These are phyloP conservation scores for Ophiocordyceps camponoti-floridani DNA, from an alignment of 2,329 filamentous ascomycete genomes.

Conservation along the genomic window DNA sequence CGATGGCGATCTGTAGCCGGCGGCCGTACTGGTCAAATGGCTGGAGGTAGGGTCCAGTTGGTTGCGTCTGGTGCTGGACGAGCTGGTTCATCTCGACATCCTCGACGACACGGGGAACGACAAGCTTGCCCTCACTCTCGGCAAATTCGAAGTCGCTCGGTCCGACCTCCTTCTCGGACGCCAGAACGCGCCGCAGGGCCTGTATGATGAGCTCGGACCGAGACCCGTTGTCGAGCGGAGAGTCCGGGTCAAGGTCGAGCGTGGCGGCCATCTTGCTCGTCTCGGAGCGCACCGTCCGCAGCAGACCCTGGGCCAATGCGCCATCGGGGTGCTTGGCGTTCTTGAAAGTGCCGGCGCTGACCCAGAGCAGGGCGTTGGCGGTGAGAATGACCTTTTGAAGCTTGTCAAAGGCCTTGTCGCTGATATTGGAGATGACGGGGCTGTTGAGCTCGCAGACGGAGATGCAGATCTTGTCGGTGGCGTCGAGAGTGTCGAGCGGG, in stretches of 20 bases:
- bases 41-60: slow-evolving; percentile 10
- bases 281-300: slow-evolving; percentile 27
- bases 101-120: slow-evolving; percentile 12
- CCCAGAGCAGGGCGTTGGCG: slow-evolving; percentile 20
- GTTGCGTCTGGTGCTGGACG: slow-evolving; percentile 10
- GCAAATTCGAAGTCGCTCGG: slow-evolving; percentile 12
- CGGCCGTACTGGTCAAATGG: slow-evolving; percentile 19
- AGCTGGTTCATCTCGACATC: slow-evolving; percentile 9
- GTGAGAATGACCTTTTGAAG: slow-evolving; percentile 17
- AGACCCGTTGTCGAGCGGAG: slow-evolving; percentile 10
- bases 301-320: slow-evolving; percentile 26
- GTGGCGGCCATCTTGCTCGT: slow-evolving; percentile 24
- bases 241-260: slow-evolving; percentile 23
- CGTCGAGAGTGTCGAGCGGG: slow-evolving; percentile 5
- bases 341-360: slow-evolving; percentile 19
- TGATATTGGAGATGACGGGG: slow-evolving; percentile 22
- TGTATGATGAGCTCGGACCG: slow-evolving; percentile 15
- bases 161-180: slow-evolving; percentile 4
- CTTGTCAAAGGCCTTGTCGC: slow-evolving; percentile 16
- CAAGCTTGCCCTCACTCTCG: slow-evolving; percentile 9
- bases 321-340: slow-evolving; percentile 17
- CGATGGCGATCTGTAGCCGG: slow-evolving; percentile 18
- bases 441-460: slow-evolving; percentile 25
- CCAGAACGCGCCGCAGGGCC: slow-evolving; percentile 7
- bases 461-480: slow-evolving; percentile 13